Evolutionary conservation across 305 asterid genomes (phyloP).

Genomic region (Fraxinus xanthoxyloides): DNA sequence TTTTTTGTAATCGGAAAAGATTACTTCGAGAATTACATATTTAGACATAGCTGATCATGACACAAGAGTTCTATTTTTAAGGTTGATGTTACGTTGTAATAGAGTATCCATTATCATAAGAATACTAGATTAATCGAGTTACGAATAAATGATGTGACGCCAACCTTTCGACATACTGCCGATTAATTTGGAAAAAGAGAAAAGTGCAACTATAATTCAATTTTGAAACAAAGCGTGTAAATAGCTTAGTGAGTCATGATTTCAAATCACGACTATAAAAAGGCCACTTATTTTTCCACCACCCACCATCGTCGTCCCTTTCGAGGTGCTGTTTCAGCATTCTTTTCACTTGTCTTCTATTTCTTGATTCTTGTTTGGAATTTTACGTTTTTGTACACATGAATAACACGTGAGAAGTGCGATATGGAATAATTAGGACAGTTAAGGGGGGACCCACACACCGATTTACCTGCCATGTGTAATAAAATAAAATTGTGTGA

Average conservation of each 20-base stretch:
- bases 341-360: neutral
- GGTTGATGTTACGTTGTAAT: neutral
- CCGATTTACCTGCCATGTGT: neutral
- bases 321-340: neutral
- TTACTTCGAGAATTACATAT: neutral
- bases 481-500: too few relatives aligned
- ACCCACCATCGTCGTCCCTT: neutral
- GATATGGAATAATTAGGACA: neutral
- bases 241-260: neutral
- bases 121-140: neutral
- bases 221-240: neutral
- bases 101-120: neutral
- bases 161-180: neutral
- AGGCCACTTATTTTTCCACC: neutral
- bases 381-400: neutral
- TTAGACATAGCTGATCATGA: neutral
- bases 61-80: neutral
- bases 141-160: neutral
- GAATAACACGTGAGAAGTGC: neutral
- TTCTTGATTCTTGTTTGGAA: neutral
- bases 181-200: neutral
- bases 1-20: too few relatives aligned
- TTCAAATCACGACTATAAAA: slow-evolving; percentile 5
- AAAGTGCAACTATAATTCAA: neutral
- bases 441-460: neutral